These are phyloP conservation scores for Phytophthora tubulina DNA, from an alignment of 352 stramenopile genomes.

Conservation along the genomic window DNA sequence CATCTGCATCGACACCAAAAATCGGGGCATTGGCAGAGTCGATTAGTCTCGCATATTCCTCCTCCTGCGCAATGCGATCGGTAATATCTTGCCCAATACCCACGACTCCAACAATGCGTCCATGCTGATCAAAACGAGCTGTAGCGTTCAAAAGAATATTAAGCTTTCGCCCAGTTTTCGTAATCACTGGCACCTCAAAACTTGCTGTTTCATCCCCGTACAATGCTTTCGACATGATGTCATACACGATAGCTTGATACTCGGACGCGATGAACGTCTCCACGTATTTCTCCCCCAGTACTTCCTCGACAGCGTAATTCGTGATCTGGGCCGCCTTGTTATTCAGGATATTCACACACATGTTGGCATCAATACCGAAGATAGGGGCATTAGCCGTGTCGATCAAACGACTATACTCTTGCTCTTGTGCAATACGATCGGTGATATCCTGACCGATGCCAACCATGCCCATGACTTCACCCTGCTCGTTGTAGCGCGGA, in stretches of 20 bases:
- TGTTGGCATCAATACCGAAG: slow-evolving; percentile 74
- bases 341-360: slow-evolving; percentile 76
- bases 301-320: slow-evolving; percentile 62
- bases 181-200: slow-evolving; percentile 77
- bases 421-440: slow-evolving; percentile 64
- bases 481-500: slow-evolving; percentile 68
- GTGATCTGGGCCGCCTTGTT: slow-evolving; percentile 67
- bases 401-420: slow-evolving; percentile 77
- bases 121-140: slow-evolving; percentile 57
- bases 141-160: slow-evolving; percentile 67
- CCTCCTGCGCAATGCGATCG: slow-evolving; percentile 67
- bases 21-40: slow-evolving; percentile 80
- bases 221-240: slow-evolving; percentile 65
- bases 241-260: slow-evolving; percentile 57
- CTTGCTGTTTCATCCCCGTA: slow-evolving; percentile 63
- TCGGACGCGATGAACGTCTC: slow-evolving; percentile 67
- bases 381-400: slow-evolving; percentile 80
- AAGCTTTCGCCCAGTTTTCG: slow-evolving; percentile 48
- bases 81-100: slow-evolving; percentile 66
- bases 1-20: slow-evolving; percentile 72
- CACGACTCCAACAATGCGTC: slow-evolving; percentile 61
- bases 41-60: slow-evolving; percentile 74
- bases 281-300: slow-evolving; percentile 66
- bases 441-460: slow-evolving; percentile 83
- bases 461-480: slow-evolving; percentile 79